phyloP scores from a whole-genome alignment of 306 rosid species.

The Fragaria vesca region DNA sequence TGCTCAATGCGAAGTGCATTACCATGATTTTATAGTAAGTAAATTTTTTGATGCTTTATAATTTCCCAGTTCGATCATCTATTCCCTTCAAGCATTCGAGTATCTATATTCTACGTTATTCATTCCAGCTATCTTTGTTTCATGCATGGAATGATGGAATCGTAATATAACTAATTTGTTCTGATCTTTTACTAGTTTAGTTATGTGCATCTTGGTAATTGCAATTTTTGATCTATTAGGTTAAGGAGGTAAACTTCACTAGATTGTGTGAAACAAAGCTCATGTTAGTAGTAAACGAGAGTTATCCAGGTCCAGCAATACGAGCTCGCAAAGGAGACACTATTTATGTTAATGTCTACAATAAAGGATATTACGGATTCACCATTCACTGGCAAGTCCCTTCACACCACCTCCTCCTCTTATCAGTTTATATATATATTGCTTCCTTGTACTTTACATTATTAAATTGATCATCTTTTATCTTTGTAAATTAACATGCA shows the following conservation, averaged over 20 bases:
- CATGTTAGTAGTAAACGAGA: neutral
- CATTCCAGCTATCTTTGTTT: neutral
- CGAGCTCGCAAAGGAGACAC: slow-evolving; percentile 2
- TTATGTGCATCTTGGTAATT: neutral
- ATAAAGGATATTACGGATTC: neutral
- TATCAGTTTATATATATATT: neutral
- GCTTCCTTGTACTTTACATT: neutral
- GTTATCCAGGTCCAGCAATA: neutral
- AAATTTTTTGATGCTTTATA: neutral
- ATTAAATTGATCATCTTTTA: neutral
- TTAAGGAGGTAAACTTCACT: slow-evolving; percentile 2
- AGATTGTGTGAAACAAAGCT: neutral
- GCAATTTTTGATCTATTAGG: neutral
- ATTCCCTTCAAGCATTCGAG: neutral
- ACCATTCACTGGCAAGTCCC: neutral
- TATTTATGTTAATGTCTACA: neutral
- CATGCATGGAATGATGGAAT: neutral
- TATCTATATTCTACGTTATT: too few relatives aligned
- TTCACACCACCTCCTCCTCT: neutral
- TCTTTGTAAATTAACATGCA: neutral
- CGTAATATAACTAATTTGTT: neutral
- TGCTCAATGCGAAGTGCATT: neutral
- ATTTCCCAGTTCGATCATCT: neutral
- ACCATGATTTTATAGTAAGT: neutral
- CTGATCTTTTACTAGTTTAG: neutral